Conservation (phyloP, 169 alveolate genomes). For the Babesia gibsoni region DNA sequence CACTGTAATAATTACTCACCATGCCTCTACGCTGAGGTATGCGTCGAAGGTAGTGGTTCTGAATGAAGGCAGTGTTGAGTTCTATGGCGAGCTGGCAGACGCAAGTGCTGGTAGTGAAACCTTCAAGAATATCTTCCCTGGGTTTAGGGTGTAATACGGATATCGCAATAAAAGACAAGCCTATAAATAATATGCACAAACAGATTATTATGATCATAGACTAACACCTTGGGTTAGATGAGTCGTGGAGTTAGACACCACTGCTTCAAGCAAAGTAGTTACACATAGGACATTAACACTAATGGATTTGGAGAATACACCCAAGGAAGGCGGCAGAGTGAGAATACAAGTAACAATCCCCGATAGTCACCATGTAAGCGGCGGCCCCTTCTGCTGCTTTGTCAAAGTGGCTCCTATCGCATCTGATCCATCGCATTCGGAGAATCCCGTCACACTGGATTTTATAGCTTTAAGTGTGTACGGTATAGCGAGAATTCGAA, state of each 20-base stretch:
- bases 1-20: constrained; percentile 74
- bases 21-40: constrained; percentile 31
- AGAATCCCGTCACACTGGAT: constrained; percentile 30
- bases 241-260: neutral
- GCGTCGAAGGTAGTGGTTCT: constrained; percentile 50
- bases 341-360: constrained; percentile 32
- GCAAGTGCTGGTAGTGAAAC: constrained; percentile 45
- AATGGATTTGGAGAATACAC: too few relatives aligned
- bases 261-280: neutral
- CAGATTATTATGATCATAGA: too few relatives aligned
- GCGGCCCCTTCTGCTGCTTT: constrained; percentile 65
- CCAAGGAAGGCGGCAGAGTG: constrained; percentile 6
- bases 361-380: constrained; percentile 44
- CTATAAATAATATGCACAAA: too few relatives aligned
- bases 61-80: constrained; percentile 45
- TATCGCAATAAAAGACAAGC: too few relatives aligned
- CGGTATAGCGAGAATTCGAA: constrained; percentile 22
- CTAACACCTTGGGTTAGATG: too few relatives aligned
- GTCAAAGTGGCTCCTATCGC: constrained; percentile 45
- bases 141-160: neutral
- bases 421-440: constrained; percentile 17
- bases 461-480: constrained; percentile 49
- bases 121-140: constrained; percentile 45
- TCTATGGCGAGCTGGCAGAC: constrained; percentile 32
- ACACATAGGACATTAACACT: too few relatives aligned